Conservation (phyloP, 305 asterid genomes). For the Ajuga reptans region DNA sequence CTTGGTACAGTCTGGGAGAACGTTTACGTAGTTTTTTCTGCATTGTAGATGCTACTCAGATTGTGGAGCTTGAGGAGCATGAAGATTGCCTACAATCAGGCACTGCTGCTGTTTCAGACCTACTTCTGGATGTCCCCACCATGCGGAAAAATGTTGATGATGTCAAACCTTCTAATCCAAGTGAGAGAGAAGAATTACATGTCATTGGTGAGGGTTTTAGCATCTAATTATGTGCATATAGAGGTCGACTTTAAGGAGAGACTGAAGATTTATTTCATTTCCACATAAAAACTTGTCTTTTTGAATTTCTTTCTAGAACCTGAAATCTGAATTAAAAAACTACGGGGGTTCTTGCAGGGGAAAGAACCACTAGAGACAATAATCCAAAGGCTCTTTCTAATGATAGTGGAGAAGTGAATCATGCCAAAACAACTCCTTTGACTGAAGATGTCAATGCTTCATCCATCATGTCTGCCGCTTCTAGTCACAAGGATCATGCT, state of each 20-base stretch:
- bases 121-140: constrained; percentile 16
- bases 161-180: constrained; percentile 25
- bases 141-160: constrained; percentile 26
- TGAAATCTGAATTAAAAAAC: constrained; percentile 17
- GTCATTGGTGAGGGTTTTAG: constrained; percentile 40
- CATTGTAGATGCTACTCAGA: constrained; percentile 38
- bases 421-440: constrained; percentile 25
- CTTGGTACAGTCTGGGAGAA: constrained; percentile 14
- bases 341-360: constrained; percentile 59
- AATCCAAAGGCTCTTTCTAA: constrained; percentile 30
- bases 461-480: constrained; percentile 23
- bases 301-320: constrained; percentile 10
- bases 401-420: constrained; percentile 30
- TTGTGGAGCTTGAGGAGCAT: constrained; percentile 38
- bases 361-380: constrained; percentile 25
- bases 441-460: constrained; percentile 30
- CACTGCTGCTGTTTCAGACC: constrained; percentile 32
- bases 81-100: constrained; percentile 31
- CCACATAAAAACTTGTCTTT: neutral
- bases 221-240: constrained; percentile 14
- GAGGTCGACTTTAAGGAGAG: constrained; percentile 14
- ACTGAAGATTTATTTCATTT: neutral
- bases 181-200: constrained; percentile 30
- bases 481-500: constrained; percentile 31
- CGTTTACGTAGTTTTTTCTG: constrained; percentile 31